Evolutionary conservation across 495 filamentous ascomycete species (phyloP), one percentile per base, ranked within the genome.

Genomic region (Hypomontagnella monticulosa): DNA sequence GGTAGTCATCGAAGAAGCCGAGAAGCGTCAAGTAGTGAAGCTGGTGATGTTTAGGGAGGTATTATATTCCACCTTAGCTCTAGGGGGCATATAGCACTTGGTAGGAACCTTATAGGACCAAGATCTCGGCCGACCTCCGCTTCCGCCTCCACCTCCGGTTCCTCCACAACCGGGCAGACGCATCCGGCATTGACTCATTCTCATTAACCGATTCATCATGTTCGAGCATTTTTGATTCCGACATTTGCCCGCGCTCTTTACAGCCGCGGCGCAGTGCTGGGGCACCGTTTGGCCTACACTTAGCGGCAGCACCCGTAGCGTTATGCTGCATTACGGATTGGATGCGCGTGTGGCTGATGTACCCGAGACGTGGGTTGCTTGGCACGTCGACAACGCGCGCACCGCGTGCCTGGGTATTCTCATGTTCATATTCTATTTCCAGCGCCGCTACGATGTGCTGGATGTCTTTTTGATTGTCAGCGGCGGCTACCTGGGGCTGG

Each of bases 391-490:
- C 7, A 58, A 58, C 30, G 55, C 55, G 18, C 55, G 55, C 43
- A 49, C 55, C 12, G 55, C 55, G 32, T 58, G 16, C 33, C 55
- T 58, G 1, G 55, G 55, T 40, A 58, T 58, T 30, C 42, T 58
- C 43, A 58, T 58, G 55, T 58, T 58, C 30, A 58, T 58, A 38
- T 58, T 58, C 55, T 58, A 58, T 41, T 23, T 32, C 55, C 43
- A 58, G 18, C 55, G 43, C 43, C 33, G 33, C 43, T 48, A 40
- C 12, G 55, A 58, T 40, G 43, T 58, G n/a, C 55, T 58, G 9
- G 55, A 58, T 32, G 40, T 32, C 9, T 58, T 58, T 41, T 48
- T 58, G 9, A 40, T 48, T 32, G 42, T 49, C 30, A 58, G 42
- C 19, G 42, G 42, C 55, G 55, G 42, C 16, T 58, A 58, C 43